phyloP scores from a whole-genome alignment of 2,329 filamentous ascomycete species.

The Diaporthe nobilis region DNA sequence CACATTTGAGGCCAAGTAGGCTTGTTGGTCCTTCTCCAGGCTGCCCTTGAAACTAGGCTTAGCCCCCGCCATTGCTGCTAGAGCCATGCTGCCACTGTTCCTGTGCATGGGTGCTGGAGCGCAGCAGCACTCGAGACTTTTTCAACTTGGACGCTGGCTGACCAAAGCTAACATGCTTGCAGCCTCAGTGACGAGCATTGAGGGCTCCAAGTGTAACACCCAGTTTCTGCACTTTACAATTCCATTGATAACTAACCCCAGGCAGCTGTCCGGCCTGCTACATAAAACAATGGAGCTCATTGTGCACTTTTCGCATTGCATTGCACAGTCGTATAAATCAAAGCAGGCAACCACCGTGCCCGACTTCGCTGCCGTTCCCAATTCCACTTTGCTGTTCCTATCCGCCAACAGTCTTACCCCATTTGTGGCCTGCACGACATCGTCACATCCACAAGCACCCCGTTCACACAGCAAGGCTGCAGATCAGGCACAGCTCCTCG shows the following conservation, averaged over 20 bases:
- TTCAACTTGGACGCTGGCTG: constrained; percentile 30
- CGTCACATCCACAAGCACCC: not conserved
- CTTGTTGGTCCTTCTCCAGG: constrained; percentile 22
- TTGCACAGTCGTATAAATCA: constrained; percentile 36
- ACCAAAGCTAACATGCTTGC: not conserved
- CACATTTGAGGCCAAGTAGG: constrained; percentile 11
- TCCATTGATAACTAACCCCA: constrained; percentile 17
- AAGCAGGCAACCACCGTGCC: constrained; percentile 34
- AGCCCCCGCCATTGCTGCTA: not conserved
- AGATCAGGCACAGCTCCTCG: not conserved
- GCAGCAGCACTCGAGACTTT: not conserved
- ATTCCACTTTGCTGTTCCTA: constrained; percentile 5
- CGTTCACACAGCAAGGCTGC: constrained; percentile 23
- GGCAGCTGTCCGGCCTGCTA: constrained; percentile 34
- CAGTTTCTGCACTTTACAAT: not conserved
- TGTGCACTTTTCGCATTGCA: constrained; percentile 10
- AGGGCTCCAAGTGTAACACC: constrained; percentile 8
- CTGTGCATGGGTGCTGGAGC: not conserved
- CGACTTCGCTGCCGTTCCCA: constrained; percentile 21
- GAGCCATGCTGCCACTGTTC: not conserved
- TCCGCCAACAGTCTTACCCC: constrained; percentile 28
- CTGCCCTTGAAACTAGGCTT: constrained; percentile 23
- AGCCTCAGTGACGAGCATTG: not conserved
- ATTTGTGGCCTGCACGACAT: constrained; percentile 35
- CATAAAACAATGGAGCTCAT: constrained; percentile 13